Evolutionary conservation across 1,284 basidiomycete genomes (phyloP).

Genomic region (Leccinum ponderosum): DNA sequence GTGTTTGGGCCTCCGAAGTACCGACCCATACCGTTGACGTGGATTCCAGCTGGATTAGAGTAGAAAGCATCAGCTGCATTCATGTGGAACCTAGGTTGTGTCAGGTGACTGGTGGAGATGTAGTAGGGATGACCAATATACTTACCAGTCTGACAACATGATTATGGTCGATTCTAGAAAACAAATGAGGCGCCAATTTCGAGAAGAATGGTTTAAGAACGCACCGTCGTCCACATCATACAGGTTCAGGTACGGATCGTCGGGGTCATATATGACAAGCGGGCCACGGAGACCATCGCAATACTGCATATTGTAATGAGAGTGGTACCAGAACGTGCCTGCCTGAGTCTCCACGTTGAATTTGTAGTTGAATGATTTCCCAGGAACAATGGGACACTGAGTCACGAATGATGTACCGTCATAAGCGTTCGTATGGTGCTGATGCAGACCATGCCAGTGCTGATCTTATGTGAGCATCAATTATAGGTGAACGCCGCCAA

Average conservation of each 20-base stretch:
- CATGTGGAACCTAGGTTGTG: conserved; percentile 33
- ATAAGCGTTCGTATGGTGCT: conserved; percentile 23
- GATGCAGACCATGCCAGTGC: conserved; percentile 41
- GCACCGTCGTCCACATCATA: conserved; percentile 39
- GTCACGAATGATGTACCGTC: conserved; percentile 40
- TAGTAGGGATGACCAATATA: background rate
- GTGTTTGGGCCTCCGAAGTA: conserved; percentile 38
- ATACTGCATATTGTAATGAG: conserved; percentile 39
- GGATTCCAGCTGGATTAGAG: conserved; percentile 36
- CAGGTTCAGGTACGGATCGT: conserved; percentile 32
- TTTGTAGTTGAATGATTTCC: conserved; percentile 41
- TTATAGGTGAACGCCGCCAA: conserved; percentile 20
- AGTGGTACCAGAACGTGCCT: conserved; percentile 50
- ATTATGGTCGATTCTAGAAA: conserved; percentile 40
- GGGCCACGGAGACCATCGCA: conserved; percentile 34
- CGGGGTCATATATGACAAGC: conserved; percentile 36
- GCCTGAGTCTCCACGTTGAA: conserved; percentile 33
- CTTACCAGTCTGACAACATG: conserved; percentile 39
- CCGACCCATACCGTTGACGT: conserved; percentile 54
- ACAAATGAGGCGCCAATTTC: conserved; percentile 9
- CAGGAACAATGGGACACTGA: conserved; percentile 47
- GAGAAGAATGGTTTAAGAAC: conserved; percentile 5
- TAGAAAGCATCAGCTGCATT: conserved; percentile 9
- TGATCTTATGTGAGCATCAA: conserved; percentile 9
- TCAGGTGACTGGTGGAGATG: background rate